Evolutionary conservation across 768 basidiomycete genomes (phyloP).

Genomic region (Suillus lakei): DNA sequence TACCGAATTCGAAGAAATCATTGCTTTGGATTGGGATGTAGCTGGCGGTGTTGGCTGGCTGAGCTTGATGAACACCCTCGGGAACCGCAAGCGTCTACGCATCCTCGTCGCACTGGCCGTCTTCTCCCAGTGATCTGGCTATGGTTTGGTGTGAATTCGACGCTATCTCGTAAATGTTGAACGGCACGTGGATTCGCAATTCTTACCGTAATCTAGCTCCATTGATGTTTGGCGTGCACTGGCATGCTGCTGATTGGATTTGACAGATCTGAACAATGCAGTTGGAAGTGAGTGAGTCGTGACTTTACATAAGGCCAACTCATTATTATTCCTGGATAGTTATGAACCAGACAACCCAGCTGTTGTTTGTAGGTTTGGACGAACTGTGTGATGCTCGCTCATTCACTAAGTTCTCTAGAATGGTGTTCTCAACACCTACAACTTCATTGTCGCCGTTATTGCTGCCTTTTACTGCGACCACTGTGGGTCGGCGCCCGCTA

Average conservation of each 20-base stretch:
- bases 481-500: conserved; percentile 52
- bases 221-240: neutral
- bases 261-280: conserved; percentile 51
- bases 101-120: conserved; percentile 63
- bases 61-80: conserved; percentile 50
- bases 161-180: neutral
- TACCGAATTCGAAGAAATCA: conserved; percentile 69
- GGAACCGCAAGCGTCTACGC: conserved; percentile 58
- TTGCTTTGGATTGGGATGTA: conserved; percentile 48
- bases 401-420: conserved; percentile 39
- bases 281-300: conserved; percentile 48
- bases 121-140: conserved; percentile 65
- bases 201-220: conserved; percentile 32
- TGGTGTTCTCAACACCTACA: conserved; percentile 58
- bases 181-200: conserved; percentile 5
- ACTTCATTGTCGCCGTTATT: conserved; percentile 55
- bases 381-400: neutral
- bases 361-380: conserved; percentile 39
- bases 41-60: conserved; percentile 48
- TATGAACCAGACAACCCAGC: conserved; percentile 48
- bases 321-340: conserved; percentile 29
- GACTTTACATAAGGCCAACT: neutral
- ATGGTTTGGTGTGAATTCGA: conserved; percentile 46
- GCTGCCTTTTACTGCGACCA: conserved; percentile 54
- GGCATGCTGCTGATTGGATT: neutral